Conservation (phyloP, 1,139 yeast species). For the Candida labiduridarum region DNA sequence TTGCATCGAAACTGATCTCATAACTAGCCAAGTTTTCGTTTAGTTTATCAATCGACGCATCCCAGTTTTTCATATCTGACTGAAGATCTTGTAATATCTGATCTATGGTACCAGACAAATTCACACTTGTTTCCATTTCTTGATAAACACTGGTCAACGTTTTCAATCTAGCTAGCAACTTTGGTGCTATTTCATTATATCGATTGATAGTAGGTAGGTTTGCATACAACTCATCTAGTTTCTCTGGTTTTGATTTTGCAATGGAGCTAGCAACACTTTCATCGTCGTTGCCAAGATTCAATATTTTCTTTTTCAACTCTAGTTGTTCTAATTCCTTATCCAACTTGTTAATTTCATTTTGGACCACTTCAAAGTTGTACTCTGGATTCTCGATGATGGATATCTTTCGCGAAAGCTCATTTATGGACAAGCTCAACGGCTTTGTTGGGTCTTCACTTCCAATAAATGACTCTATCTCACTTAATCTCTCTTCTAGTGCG, state of each 20-base stretch:
- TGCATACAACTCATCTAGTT: slow-evolving; percentile 40
- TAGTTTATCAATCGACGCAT: slow-evolving; percentile 34
- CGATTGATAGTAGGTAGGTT: slow-evolving; percentile 39
- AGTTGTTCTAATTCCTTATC: slow-evolving; percentile 21
- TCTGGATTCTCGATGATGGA: slow-evolving; percentile 42
- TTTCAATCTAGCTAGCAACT: slow-evolving; percentile 44
- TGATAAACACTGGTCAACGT: slow-evolving; percentile 48
- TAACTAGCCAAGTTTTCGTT: slow-evolving; percentile 36
- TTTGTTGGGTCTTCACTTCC: slow-evolving; percentile 21
- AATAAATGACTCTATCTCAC: slow-evolving; percentile 23
- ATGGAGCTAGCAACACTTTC: background rate
- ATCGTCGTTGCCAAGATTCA: slow-evolving; percentile 8
- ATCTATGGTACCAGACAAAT: slow-evolving; percentile 37
- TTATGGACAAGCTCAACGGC: slow-evolving; percentile 28
- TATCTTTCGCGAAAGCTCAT: slow-evolving; percentile 39
- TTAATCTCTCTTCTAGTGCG: slow-evolving; percentile 26
- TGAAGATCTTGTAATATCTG: slow-evolving; percentile 33
- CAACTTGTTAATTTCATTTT: slow-evolving; percentile 20
- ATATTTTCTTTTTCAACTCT: slow-evolving; percentile 18
- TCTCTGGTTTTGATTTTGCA: slow-evolving; percentile 15
- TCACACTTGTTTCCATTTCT: slow-evolving; percentile 33
- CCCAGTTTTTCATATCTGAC: slow-evolving; percentile 45
- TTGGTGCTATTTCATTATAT: slow-evolving; percentile 39
- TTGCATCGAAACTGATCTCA: slow-evolving; percentile 17
- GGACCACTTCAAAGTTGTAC: slow-evolving; percentile 24